Base-by-base conservation (phyloP, 306 rosid genomes). In the peach (Prunus persica) region DNA sequence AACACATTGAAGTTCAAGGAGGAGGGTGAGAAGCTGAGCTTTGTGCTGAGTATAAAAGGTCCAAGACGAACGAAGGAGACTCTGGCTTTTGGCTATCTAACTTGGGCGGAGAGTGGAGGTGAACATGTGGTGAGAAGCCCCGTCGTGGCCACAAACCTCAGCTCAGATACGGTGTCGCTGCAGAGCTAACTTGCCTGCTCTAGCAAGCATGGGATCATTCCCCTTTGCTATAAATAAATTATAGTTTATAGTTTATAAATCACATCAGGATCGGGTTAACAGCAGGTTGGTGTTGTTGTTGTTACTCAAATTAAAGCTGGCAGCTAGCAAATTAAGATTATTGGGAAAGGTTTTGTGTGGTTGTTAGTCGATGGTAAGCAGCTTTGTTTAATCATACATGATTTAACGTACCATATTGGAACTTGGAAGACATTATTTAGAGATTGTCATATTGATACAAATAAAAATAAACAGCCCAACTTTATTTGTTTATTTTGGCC, bases 41-140 rank as follows among this genome's bases (percentile, higher is more conserved):
- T 82, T 82, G 81, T 50, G 68, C 38, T 89, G 67, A 88, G 56
- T 15, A 82, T 92, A 32, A 80, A 72, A 50, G 90, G 87, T 8
- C 72, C 57, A n/a, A 58, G 18, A 62, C 62, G 24, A 24, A 65
- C 41, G 74, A 61, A 62, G 54, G 78, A 77, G 6, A 1, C 4
- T 1, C 77, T 79, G 3, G 78, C 47, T 55, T 89, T 81, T 64
- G 96, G 97, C 38, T 84, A 72, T 49, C 85, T 92, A 14, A 72
- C 45, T 76, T 92, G 97, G 97, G 75, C 6, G 50, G 85, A 89
- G 16, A 10, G 47, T 43, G 76, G 50, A 43, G 56, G 73, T 51
- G 68, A 70, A 10, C 87, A 82, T 80, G 71, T 77, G 15, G 90
- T 88, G 6, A 82, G 75, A 55, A 92, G 96, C 77, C 96, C 97